phyloP scores from a whole-genome alignment of 2,329 filamentous ascomycete genomes.

The Fonsecaea nubica region DNA sequence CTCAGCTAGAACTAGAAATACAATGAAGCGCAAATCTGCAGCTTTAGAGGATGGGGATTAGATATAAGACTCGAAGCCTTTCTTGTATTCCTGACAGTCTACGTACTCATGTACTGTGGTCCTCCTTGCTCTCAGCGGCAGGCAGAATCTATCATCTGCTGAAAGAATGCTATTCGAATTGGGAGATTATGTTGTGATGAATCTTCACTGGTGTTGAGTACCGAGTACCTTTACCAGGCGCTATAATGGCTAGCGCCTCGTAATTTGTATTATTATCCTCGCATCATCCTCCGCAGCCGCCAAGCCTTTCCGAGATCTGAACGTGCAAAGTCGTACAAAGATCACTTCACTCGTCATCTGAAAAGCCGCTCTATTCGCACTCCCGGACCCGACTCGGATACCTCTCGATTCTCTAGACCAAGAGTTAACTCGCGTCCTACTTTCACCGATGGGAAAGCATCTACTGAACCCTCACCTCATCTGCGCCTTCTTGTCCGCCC shows the following conservation, averaged over 20 bases:
- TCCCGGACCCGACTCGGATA: neutral
- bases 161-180: too few species aligned
- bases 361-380: conserved; percentile 6
- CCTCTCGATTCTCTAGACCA: neutral
- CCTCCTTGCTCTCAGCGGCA: neutral
- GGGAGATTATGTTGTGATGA: too few species aligned
- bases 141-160: too few species aligned
- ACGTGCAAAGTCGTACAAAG: neutral
- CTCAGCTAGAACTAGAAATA: neutral
- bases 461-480: conserved; percentile 18
- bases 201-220: too few species aligned
- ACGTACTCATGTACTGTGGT: neutral
- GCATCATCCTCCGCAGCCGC: neutral
- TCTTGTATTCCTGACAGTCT: neutral
- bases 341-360: conserved; percentile 15
- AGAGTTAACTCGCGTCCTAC: neutral
- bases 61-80: neutral
- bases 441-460: conserved; percentile 20
- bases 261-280: too few species aligned
- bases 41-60: conserved; percentile 4
- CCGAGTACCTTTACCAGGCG: too few species aligned
- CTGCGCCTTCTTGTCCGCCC: conserved; percentile 8
- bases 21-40: conserved; percentile 10
- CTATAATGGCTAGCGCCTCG: too few species aligned
- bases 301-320: conserved; percentile 7